Base-by-base conservation (phyloP, 768 basidiomycete genomes). In the Kondoa subrosea region DNA sequence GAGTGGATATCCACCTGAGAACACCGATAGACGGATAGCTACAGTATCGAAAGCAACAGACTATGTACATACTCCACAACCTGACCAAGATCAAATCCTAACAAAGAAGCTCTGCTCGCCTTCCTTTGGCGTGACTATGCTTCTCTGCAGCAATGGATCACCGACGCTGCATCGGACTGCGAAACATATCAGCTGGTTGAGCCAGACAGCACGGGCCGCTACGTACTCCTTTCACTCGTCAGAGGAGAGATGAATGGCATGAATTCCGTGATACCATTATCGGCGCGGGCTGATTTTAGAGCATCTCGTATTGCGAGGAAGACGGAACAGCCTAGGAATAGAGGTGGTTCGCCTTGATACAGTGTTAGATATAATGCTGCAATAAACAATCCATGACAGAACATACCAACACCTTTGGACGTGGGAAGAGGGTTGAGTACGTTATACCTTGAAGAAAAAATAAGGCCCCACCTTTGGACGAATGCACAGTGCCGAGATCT, bases 31-130 rank as follows among this genome's bases (percentile, higher is more conserved):
- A 50, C 40, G 40, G 21, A 50, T 21, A 50, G 12, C 40, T 21
- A 50, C 40, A 21, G 21, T 21, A 8, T 50, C 40, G 40, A 8
- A 50, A 8, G 21, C 12, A 8, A 8, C 40, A 50, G 21, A 50
- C 8, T 8, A 8, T 50, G 40, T 50, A 50, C 40, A n/a, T n/a
- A n/a, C n/a, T n/a, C n/a, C n/a, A n/a, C n/a, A 8, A 21, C 21
- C 21, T 50, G 40, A 59, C 29, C 58, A 31, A 12, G 33, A 32
- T 67, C 65, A 70, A 56, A 72, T 72, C n/a, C 68, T 66, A 4
- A 75, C 73, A 32, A 75, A 75, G 67, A 71, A 75, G 21, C 64
- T 61, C 66, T 72, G 70, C 69, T 75, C 72, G 2, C 71, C 74
- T 14, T 70, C 73, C 65, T 71, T 72, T 8, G 69, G 70, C 66